Base-by-base conservation (phyloP, 1,284 basidiomycete species). In the Thecaphora thlaspeos region DNA sequence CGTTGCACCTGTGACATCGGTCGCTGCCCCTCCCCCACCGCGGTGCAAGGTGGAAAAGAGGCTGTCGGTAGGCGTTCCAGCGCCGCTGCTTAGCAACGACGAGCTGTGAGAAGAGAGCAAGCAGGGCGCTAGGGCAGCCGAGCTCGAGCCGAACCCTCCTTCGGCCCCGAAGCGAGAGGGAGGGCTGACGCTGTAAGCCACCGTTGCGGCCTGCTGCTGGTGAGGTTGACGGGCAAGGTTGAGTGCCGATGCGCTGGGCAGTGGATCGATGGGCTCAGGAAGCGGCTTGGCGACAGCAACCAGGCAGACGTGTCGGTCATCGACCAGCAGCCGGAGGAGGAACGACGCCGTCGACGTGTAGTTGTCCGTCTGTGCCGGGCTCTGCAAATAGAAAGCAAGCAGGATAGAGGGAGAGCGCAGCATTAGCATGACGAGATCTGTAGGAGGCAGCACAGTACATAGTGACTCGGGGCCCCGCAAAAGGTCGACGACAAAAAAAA, bases 251-350 rank as follows among this genome's bases (percentile, higher is more conserved):
- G 46, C 46, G 39, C 22, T 40, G 18, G 63, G 65, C 11, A 63
- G 30, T 1, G 58, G 57, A 0, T 53, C 49, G 2, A 49, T 43
- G 2, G 71, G 71, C 30, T 58, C 68, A 0, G 72, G 70, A 23
- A 74, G 44, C 2, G 72, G 72, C 42, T 59, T 60, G 30, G 66
- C 68, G 3, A 74, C 70, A 23, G 71, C 72, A 2, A 74, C 72
- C 4, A 74, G 51, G 38, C 70, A 71, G 9, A 74, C 66, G 45
- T 74, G 61, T 10, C 68, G 52, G 45, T 74, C 72, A 49, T 74
- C 72, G 19, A 74, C 72, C 3, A 74, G 57, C 4, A 74, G 58
- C 4, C 72, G 61, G 1, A 74, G 65, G 10, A 74, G 49, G 51
- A 74, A 74, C 8, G 64, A 62, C 15, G 70, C 68, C 4, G 63